A percentile compares a stretch with the other conserved stretches of the same genome.
phyloP scores from a whole-genome alignment of 495 filamentous ascomycete species.

The Podospora conica region DNA sequence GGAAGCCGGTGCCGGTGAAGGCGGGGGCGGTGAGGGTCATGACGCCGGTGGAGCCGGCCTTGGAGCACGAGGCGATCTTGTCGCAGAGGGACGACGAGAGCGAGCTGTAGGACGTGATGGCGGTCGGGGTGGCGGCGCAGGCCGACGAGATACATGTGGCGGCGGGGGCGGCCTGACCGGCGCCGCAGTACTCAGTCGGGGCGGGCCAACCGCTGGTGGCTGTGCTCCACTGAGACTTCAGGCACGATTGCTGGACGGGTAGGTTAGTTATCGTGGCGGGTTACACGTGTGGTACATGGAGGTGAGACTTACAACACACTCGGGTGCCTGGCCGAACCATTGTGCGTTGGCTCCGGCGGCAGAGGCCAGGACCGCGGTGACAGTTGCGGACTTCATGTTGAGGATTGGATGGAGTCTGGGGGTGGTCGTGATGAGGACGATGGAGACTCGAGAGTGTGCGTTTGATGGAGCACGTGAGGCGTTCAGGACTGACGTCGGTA shows the following conservation, averaged over 20 bases:
- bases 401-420: background rate
- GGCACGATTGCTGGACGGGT: conserved; percentile 32
- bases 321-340: conserved; percentile 40
- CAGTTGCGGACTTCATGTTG: conserved; percentile 16
- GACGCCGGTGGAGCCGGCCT: conserved; percentile 36
- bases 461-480: background rate
- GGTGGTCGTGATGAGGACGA: background rate
- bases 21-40: conserved; percentile 35
- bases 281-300: background rate
- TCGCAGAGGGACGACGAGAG: conserved; percentile 39
- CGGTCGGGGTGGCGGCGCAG: conserved; percentile 37
- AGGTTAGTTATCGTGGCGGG: background rate
- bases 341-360: conserved; percentile 17
- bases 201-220: conserved; percentile 35
- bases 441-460: background rate
- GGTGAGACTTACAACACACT: conserved; percentile 37
- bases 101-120: conserved; percentile 33
- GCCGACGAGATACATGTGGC: conserved; percentile 32
- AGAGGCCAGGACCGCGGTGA: conserved; percentile 14
- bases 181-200: conserved; percentile 39
- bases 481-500: background rate
- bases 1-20: conserved; percentile 33
- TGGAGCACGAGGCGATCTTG: conserved; percentile 32
- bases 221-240: conserved; percentile 35
- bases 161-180: conserved; percentile 29